A percentile compares a stretch with the other conserved stretches of the same genome.
These are phyloP conservation scores for Tylopilus felleus DNA, from an alignment of 768 basidiomycete genomes.

Conservation along the genomic window DNA sequence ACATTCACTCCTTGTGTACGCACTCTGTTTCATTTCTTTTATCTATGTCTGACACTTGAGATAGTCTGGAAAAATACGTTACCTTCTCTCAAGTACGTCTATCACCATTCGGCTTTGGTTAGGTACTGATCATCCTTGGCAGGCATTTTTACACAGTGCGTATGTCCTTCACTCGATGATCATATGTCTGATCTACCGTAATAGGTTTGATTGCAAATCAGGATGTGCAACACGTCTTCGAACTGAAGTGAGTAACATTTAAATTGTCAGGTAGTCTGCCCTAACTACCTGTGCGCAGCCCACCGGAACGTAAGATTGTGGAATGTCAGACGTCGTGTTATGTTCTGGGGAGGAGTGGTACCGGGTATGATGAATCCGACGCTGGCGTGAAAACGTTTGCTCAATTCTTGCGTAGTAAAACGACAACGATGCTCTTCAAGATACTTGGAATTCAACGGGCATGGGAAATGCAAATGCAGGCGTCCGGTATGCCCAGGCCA, in stretches of 20 bases:
- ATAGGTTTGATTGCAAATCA: constrained; percentile 24
- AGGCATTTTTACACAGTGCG: constrained; percentile 26
- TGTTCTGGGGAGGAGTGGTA: constrained; percentile 69
- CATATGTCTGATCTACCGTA: background rate
- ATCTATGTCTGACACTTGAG: constrained; percentile 37
- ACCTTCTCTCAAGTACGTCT: constrained; percentile 26
- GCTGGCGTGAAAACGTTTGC: background rate
- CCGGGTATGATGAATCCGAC: constrained; percentile 45
- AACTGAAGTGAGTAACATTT: constrained; percentile 19
- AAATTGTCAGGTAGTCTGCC: constrained; percentile 11
- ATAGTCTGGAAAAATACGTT: constrained; percentile 33
- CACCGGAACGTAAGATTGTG: constrained; percentile 54
- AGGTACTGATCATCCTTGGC: background rate
- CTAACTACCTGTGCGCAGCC: constrained; percentile 20
- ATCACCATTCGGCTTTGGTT: background rate
- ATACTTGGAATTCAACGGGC: constrained; percentile 67
- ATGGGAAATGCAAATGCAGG: constrained; percentile 39
- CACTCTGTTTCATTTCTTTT: background rate
- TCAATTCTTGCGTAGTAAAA: constrained; percentile 47
- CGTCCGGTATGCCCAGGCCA: constrained; percentile 39
- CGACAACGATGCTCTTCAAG: constrained; percentile 74
- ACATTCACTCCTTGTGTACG: constrained; percentile 59
- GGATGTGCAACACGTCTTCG: constrained; percentile 28
- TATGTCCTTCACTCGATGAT: background rate
- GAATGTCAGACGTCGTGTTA: constrained; percentile 60